Evolutionary conservation across 805 yeast species (phyloP).

Genomic region (Torulaspora quercuum): DNA sequence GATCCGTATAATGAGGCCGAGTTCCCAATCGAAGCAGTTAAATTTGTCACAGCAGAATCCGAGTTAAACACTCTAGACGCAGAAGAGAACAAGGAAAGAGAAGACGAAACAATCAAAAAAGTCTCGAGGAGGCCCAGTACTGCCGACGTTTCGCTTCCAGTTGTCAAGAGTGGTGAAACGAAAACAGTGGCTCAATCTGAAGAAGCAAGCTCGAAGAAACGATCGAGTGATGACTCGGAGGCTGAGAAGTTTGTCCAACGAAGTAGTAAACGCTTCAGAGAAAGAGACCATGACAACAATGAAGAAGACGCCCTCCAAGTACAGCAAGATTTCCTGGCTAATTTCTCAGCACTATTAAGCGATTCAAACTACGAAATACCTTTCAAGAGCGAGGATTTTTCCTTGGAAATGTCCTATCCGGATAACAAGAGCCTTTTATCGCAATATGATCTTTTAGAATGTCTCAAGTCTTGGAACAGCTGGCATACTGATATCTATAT

Average conservation of each 20-base stretch:
- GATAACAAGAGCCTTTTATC: conserved; percentile 3
- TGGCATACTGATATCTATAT: conserved; percentile 34
- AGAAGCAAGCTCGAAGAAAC: conserved; percentile 14
- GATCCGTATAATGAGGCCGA: conserved; percentile 55
- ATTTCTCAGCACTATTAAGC: conserved; percentile 14
- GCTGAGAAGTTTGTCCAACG: conserved; percentile 32
- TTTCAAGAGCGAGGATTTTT: conserved; percentile 6
- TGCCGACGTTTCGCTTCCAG: conserved; percentile 11
- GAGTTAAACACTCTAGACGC: conserved; percentile 6
- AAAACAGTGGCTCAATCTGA: conserved; percentile 17
- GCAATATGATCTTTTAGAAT: conserved; percentile 32
- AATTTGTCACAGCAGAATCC: conserved; percentile 30
- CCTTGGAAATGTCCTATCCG: conserved; percentile 9
- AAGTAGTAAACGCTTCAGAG: conserved; percentile 42
- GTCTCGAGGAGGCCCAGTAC: background rate
- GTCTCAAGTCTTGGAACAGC: conserved; percentile 38
- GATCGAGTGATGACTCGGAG: conserved; percentile 23
- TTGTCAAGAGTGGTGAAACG: conserved; percentile 20
- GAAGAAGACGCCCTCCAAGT: conserved; percentile 13
- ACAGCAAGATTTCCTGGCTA: conserved; percentile 23
- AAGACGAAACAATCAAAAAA: conserved; percentile 21
- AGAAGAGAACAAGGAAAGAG: conserved; percentile 9
- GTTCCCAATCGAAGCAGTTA: conserved; percentile 46
- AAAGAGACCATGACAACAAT: conserved; percentile 25
- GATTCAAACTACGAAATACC: conserved; percentile 13